Evolutionary conservation across 352 stramenopile species (phyloP), one percentile per base, ranked within the genome.

Genomic region (Phytophthora pisi): DNA sequence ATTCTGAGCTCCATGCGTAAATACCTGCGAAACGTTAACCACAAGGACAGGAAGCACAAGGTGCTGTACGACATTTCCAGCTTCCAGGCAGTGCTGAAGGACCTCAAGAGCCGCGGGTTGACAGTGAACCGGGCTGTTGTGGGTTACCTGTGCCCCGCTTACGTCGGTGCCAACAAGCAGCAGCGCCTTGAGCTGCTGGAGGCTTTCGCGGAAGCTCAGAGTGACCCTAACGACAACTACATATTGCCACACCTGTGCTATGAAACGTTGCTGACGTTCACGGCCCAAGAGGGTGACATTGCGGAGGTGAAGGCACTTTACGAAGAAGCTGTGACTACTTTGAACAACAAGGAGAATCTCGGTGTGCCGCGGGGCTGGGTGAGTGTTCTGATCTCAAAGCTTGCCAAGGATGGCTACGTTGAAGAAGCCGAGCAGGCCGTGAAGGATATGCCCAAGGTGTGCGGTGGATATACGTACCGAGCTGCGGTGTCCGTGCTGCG

Each of bases 111-210:
- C 61, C 76, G 71, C 46, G 61, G 64, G 20, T 63, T 88, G 31
- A 62, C 57, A 18, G 60, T 85, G 40, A 87, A 72, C 52, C 81
- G 72, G 46, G 64, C 65, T n/a, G 57, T 86, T 30, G 68, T 86
- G 20, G 78, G 80, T 24, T 70, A 82, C 53, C 57, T 86, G 53
- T 88, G 74, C 51, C 62, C 74, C 42, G 64, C 65, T 28, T 86
- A 89, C 38, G 57, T 67, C 10, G 46, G 24, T 42, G 82, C 77
- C 34, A 72, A 80, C 63, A 89, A 88, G 62, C 69, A 80, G 40
- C 82, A 91, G 62, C 82, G 80, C 23, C 64, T 86, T 57, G 68
- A 79, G 53, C 57, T 91, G 40, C 69, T 91, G 15, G 80, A 91
- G 38, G 78, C 74, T 43, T 91, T 86, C 69, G 64, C 68, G 6